Base-by-base conservation (phyloP, 352 stramenopile species). In the Phytophthora rubi region DNA sequence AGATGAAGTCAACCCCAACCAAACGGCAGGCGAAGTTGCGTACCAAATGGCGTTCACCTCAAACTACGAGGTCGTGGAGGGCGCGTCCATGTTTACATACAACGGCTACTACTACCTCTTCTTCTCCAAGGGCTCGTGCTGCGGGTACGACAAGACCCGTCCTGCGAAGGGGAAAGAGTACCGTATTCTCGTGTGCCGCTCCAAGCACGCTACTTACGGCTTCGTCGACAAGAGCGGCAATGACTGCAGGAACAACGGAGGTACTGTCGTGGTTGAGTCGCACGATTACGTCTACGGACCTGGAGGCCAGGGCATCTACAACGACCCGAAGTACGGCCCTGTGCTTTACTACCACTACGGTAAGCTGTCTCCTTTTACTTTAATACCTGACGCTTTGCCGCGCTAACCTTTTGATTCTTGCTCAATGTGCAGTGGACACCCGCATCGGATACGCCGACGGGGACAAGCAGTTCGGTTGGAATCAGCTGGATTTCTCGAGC, bases 301-400 rank as follows among this genome's bases (percentile, higher is more conserved):
- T 1, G 78, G 75, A 30, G 75, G 78, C n/a, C 75, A 83, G 54
- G 75, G 75, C 33, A 75, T 83, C 28, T 80, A 77, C 63, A 52
- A 81, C 0, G 75, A 85, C 56, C 67, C 72, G 9, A 76, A 55
- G 35, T 65, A 82, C 39, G 74, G 71, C 13, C 75, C 74, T 13
- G 70, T 82, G 28, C 47, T 81, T 26, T 82, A 85, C 69, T 85
- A 82, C 55, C 75, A 85, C 68, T 80, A 82, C 65, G 76, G 76
- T 81, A 47, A 18, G 70, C 64, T 39, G 28, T 33, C 16, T 7
- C 6, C 18, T 48, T 48, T 26, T 26, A 26, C 23, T 26, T 26
- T 26, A 3, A 26, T 26, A 26, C 23, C 23, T 26, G 23, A 26
- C 23, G 23, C 23, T 26, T 26, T 26, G 23, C 23, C 23, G 23